These are phyloP conservation scores for Rhodotorula sp. DNA, from an alignment of 1,284 basidiomycete genomes.

Conservation along the genomic window DNA sequence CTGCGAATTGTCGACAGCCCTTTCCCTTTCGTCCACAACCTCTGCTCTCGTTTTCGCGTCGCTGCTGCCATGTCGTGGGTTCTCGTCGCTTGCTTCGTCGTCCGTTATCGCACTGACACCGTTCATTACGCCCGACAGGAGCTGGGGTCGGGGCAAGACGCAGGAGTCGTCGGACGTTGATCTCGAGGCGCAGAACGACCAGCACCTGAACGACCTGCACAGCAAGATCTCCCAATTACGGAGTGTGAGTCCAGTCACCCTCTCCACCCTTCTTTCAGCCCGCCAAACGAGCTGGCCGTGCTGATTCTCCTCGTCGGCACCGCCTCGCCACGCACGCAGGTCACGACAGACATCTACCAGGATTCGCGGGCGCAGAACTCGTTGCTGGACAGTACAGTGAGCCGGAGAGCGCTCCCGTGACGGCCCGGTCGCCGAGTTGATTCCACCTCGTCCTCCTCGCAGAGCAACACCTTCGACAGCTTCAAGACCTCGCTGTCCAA, in stretches of 20 bases:
- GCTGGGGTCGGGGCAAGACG: conserved; percentile 15
- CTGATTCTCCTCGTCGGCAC: not conserved
- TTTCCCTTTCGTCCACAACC: not conserved
- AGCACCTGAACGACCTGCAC: conserved; percentile 41
- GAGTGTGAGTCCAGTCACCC: conserved; percentile 1
- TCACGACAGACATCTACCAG: conserved; percentile 44
- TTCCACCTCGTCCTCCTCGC: not conserved
- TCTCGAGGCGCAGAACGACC: conserved; percentile 43
- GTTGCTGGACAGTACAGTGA: conserved; percentile 41
- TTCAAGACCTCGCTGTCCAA: conserved; percentile 40
- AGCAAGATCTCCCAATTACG: conserved; percentile 39
- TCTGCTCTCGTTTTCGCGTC: not conserved
- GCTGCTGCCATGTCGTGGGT: conserved; percentile 7
- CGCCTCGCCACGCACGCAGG: conserved; percentile 21
- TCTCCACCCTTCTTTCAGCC: not conserved
- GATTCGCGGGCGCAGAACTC: conserved; percentile 42
- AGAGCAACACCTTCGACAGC: conserved; percentile 42
- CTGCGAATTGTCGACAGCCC: too few species aligned
- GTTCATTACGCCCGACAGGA: not conserved
- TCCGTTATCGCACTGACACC: not conserved
- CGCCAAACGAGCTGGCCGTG: not conserved
- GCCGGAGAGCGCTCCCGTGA: not conserved
- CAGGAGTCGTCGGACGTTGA: conserved; percentile 25
- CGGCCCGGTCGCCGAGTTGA: not conserved
- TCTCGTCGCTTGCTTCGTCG: not conserved